phyloP scores from a whole-genome alignment of 768 basidiomycete genomes.

The Guyanaporus albipodus region DNA sequence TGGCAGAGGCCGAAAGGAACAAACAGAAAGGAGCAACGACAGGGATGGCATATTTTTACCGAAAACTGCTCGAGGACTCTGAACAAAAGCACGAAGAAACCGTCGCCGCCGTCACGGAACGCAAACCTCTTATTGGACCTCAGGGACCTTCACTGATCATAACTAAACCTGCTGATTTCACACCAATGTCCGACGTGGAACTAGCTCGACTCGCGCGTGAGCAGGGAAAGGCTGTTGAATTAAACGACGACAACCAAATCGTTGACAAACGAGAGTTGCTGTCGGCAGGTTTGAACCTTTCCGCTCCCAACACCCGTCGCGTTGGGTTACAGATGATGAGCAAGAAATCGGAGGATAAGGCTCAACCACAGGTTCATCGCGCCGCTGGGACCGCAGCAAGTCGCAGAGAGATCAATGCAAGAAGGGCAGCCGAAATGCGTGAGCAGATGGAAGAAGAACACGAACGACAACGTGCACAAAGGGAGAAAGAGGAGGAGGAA shows the following conservation, averaged over 20 bases:
- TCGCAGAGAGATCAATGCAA: constrained; percentile 76
- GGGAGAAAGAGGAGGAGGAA: constrained; percentile 56
- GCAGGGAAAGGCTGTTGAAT: constrained; percentile 81
- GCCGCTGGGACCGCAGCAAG: constrained; percentile 83
- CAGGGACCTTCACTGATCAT: constrained; percentile 67
- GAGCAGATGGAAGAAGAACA: constrained; percentile 76
- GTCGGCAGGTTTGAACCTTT: constrained; percentile 88
- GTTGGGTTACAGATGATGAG: constrained; percentile 45
- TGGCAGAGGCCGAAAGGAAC: constrained; percentile 53
- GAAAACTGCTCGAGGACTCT: constrained; percentile 70
- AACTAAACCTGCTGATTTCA: constrained; percentile 62
- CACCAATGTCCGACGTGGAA: constrained; percentile 66
- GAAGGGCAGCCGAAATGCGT: constrained; percentile 73
- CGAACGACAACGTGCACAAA: constrained; percentile 53
- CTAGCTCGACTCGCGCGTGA: constrained; percentile 65
- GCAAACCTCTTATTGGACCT: constrained; percentile 56
- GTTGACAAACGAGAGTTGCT: constrained; percentile 93
- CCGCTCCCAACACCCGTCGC: constrained; percentile 73
- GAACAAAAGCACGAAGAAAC: constrained; percentile 84
- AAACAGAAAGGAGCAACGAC: constrained; percentile 54
- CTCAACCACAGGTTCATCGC: constrained; percentile 51
- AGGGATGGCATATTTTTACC: constrained; percentile 86
- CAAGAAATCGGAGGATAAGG: constrained; percentile 23
- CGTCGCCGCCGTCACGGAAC: constrained; percentile 61
- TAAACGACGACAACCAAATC: constrained; percentile 97